These are phyloP conservation scores for Biancaea sappan DNA, from an alignment of 306 rosid genomes.

Conservation along the genomic window DNA sequence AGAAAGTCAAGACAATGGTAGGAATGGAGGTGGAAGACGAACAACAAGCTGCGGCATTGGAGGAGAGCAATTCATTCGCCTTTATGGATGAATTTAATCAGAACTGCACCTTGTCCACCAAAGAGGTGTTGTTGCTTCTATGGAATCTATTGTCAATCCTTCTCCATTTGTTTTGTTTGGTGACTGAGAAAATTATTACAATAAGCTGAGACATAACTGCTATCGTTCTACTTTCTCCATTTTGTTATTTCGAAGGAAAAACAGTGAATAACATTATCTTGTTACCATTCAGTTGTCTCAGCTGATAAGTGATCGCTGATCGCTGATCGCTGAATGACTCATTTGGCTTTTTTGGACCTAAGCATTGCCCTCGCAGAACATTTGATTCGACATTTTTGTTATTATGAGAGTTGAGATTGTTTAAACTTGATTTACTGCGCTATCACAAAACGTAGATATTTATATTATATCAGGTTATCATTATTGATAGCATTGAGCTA, in stretches of 20 bases:
- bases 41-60: conserved; percentile 46
- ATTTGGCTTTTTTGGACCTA: neutral
- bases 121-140: conserved; percentile 53
- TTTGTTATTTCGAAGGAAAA: neutral
- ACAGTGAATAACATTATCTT: neutral
- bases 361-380: neutral
- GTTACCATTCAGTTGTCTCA: neutral
- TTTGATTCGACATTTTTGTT: neutral
- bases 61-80: conserved; percentile 45
- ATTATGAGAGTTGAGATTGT: too few relatives aligned
- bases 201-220: neutral
- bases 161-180: neutral
- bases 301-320: neutral
- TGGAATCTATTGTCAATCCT: neutral
- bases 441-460: neutral
- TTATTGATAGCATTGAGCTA: neutral
- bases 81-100: conserved; percentile 87
- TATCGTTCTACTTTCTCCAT: neutral
- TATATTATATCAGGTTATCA: neutral
- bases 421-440: neutral
- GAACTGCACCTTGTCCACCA: conserved; percentile 78
- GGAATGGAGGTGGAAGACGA: conserved; percentile 82
- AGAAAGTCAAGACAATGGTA: conserved; percentile 82
- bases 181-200: neutral
- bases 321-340: neutral